Percentiles rank a stretch among this genome's conserved stretches.
Conservation (phyloP, 2,329 filamentous ascomycete species). For the Botrytis deweyae region DNA sequence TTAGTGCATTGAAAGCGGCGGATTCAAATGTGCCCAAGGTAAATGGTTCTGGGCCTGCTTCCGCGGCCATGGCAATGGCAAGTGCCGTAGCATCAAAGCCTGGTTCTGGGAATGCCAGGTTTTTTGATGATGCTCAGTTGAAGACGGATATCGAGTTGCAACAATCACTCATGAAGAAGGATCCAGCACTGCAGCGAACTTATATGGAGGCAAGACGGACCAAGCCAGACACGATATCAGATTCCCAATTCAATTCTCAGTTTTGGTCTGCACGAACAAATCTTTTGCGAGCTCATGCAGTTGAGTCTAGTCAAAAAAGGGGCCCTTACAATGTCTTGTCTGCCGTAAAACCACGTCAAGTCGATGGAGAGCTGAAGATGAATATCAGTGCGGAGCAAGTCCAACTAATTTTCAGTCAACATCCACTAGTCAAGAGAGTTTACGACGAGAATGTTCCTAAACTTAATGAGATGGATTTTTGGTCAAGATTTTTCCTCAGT, state of each 20-base stretch:
- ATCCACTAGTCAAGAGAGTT: constrained; percentile 83
- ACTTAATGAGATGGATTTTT: constrained; percentile 77
- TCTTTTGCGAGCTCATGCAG: constrained; percentile 83
- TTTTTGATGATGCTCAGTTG: constrained; percentile 79
- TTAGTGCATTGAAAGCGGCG: constrained; percentile 55
- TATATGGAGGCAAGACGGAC: constrained; percentile 82
- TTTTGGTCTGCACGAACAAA: constrained; percentile 93
- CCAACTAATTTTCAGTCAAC: constrained; percentile 87
- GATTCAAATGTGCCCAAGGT: constrained; percentile 38
- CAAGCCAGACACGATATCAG: constrained; percentile 80
- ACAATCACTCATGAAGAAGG: constrained; percentile 81
- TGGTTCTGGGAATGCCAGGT: constrained; percentile 51
- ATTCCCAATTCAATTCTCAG: constrained; percentile 79
- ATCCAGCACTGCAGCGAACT: constrained; percentile 72
- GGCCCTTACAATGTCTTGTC: constrained; percentile 94
- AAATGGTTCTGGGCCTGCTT: constrained; percentile 46
- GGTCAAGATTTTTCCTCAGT: constrained; percentile 91
- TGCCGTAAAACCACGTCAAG: constrained; percentile 76
- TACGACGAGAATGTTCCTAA: constrained; percentile 93
- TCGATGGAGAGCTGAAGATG: constrained; percentile 72
- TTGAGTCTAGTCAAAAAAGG: constrained; percentile 80
- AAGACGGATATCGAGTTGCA: constrained; percentile 80
- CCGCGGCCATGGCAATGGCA: constrained; percentile 75
- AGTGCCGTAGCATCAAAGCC: constrained; percentile 60
- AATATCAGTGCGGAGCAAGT: constrained; percentile 91